Base-by-base conservation (phyloP, 805 yeast genomes). In the Kazachstania viticola region DNA sequence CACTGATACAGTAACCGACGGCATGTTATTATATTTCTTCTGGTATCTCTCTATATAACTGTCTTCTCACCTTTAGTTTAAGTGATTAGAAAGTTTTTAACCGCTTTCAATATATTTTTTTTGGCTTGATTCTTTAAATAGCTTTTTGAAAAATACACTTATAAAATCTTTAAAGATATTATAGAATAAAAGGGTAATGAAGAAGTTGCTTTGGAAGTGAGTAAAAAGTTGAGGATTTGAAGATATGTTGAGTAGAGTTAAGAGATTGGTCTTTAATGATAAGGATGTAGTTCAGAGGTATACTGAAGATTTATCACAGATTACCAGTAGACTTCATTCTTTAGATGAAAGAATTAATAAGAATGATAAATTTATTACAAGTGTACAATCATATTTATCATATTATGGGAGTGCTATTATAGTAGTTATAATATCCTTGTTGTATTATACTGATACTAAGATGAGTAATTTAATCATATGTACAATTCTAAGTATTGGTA, bases 231-330 rank as follows among this genome's bases (percentile, higher is more conserved):
- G 4, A 15, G 16, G 28, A 14, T 9, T 9, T 7, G 8, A 6
- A 7, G 25, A n/a, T 2, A 46, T 46, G 48, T 35, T 46, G 16
- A 40, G 41, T 26, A 31, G 39, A 6, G 18, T 46, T 8, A 34
- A 33, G 14, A 25, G 13, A 5, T 11, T 29, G 17, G 4, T 35
- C 4, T 9, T n/a, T 21, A 9, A 29, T 4, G 31, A 33, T 14
- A 32, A 33, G 31, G 40, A 36, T 17, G 18, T 49, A 11, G 49
- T 51, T 5, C 45, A 49, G 21, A 29, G 39, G 27, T 53, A 53
- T 27, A 53, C 56, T 1, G 45, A 49, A 21, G 56, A 53, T 21
- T 26, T 53, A 14, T 38, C 56, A 2, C 37, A 42, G 11, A 45
- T 53, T 8, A 50, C 57, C 1, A 31, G 45, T 5, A 40, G 42